Evolutionary conservation across 2,329 filamentous ascomycete genomes (phyloP), one percentile per base, ranked within the genome.

Genomic region (Epichloe hybrida): DNA sequence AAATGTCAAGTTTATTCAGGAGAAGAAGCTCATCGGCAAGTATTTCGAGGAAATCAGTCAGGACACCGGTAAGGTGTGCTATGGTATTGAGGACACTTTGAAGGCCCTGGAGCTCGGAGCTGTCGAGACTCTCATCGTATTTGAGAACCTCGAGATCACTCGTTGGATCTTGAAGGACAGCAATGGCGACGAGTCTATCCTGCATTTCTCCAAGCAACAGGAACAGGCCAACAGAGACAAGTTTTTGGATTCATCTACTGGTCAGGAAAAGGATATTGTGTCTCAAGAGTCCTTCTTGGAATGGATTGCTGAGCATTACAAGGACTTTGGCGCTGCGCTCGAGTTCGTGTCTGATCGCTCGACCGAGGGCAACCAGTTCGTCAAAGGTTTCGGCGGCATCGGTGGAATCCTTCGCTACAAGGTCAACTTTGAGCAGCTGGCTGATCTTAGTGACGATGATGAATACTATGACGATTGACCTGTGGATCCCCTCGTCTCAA

Each of bases 1-100:
- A 71, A 98, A 97, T 66, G 93, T 98, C 79, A 98, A 98, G 74
- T 98, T 98, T 69, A 96, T 98, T 68, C 93, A 98, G 72, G 93
- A 98, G 79, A 98, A 98, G 85, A 98, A 96, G 76, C 82, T 98
- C 56, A 98, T 98, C 64, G 91, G 91, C 68, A 89, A 87, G 67
- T 98, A 98, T 77, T 98, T 98, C 63, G 90, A 98, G 68, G 91
- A 98, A 72, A 97, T 98, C 64, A 95, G 88, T 68, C 89, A 95
- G 71, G 93, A 98, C 66, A 95, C 86, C 49, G 93, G 93, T 59
- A 93, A 89, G 66, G 83, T 98, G 59, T 98, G 93, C 76, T 98
- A 98, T 69, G 89, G 93, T 76, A 84, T 98, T 55, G 93, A 97
- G 2, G 94, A 98, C 67, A 98, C 93, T 15, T 77, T 98, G 63